Conservation (phyloP, 139 green algal species). For the Dunaliella primolecta region DNA sequence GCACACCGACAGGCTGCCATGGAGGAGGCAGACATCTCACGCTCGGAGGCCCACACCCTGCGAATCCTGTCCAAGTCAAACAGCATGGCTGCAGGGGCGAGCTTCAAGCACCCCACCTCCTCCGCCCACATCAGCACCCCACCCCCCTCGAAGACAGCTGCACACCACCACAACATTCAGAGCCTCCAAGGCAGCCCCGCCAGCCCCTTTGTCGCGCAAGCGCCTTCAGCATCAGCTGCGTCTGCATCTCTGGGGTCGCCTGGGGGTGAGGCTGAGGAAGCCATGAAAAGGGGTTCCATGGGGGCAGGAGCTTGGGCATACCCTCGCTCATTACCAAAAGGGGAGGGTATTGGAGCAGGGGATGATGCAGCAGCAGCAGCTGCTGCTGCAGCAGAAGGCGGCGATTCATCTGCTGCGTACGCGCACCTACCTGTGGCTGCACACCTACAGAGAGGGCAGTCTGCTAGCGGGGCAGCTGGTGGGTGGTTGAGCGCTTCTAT, state of each 20-base stretch:
- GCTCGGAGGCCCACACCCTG: not conserved
- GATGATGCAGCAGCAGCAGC: not conserved
- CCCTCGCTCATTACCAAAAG: no score
- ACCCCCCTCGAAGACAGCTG: no score
- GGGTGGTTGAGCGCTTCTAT: no score
- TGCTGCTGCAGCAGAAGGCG: not conserved
- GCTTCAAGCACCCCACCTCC: no score
- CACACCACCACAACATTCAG: no score
- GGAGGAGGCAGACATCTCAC: not conserved
- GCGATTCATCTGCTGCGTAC: not conserved
- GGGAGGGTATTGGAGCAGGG: no score
- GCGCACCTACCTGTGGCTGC: not conserved
- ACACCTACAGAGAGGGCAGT: not conserved
- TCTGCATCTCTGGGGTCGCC: not conserved
- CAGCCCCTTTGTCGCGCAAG: no score
- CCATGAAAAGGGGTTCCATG: no score
- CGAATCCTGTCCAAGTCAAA: not conserved
- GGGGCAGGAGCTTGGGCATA: no score
- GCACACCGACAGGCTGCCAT: not conserved
- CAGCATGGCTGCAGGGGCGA: not conserved
- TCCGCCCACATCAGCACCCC: no score
- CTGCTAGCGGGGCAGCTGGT: not conserved
- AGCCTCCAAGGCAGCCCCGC: no score
- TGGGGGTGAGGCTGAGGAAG: not conserved
- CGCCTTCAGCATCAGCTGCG: no score